phyloP scores from a whole-genome alignment of 2,329 filamentous ascomycete species.

The Graphium sp. region DNA sequence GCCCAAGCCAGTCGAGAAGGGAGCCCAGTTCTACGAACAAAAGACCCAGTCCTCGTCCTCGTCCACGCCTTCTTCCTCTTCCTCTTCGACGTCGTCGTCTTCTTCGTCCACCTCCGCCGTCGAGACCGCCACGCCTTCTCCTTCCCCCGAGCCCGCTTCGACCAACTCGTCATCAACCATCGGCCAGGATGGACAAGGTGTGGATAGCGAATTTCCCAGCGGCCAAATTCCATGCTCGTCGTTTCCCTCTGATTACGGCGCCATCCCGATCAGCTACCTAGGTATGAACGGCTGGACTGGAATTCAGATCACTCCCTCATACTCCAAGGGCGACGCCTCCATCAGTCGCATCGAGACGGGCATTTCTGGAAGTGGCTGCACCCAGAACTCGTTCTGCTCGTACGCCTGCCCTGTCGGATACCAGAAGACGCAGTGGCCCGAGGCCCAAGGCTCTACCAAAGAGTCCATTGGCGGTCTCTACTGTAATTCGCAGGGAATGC shows the following conservation, averaged over 20 bases:
- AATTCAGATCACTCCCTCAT: constrained; percentile 48
- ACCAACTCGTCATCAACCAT: constrained; percentile 6
- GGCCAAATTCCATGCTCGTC: constrained; percentile 51
- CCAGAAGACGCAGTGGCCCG: constrained; percentile 83
- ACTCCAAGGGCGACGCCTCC: constrained; percentile 24
- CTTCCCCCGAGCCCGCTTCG: constrained; percentile 9
- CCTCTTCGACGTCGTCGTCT: constrained; percentile 9
- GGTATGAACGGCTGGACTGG: constrained; percentile 62
- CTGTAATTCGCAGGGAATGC: constrained; percentile 57
- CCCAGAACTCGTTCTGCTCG: constrained; percentile 58
- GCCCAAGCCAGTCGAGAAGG: constrained; percentile 21
- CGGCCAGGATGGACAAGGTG: constrained; percentile 31
- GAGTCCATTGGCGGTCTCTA: constrained; percentile 80
- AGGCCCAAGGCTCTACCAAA: constrained; percentile 56
- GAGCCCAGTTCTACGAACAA: constrained; percentile 34
- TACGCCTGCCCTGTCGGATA: constrained; percentile 87
- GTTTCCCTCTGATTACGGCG: constrained; percentile 73
- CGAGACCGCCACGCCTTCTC: constrained; percentile 9
- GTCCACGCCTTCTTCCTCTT: constrained; percentile 12
- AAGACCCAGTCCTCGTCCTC: constrained; percentile 18
- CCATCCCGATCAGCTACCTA: constrained; percentile 52
- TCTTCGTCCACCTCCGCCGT: constrained; percentile 7
- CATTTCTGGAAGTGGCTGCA: constrained; percentile 43
- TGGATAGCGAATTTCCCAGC: constrained; percentile 57
- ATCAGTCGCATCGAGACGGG: constrained; percentile 53